These are phyloP conservation scores for Pythium volutum DNA, from an alignment of 352 stramenopile species.

Conservation along the genomic window DNA sequence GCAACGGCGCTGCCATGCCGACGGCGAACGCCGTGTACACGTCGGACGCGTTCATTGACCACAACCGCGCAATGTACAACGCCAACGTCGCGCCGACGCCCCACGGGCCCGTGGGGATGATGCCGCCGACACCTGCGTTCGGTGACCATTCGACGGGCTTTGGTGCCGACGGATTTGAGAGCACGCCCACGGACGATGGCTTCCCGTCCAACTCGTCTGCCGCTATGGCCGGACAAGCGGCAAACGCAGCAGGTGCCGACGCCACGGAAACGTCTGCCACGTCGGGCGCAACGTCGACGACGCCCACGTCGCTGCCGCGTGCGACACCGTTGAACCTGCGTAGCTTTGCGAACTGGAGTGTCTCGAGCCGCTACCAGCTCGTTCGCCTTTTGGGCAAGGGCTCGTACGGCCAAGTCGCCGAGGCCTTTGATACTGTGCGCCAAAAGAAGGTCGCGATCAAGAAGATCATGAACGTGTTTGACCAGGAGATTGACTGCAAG, in stretches of 20 bases:
- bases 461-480: conserved; percentile 89
- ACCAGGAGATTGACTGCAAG: conserved; percentile 87
- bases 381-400: conserved; percentile 80
- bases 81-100: conserved; percentile 75
- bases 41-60: conserved; percentile 71
- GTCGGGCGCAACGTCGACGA: conserved; percentile 36
- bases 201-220: conserved; percentile 39
- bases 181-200: conserved; percentile 47
- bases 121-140: conserved; percentile 83
- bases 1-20: conserved; percentile 8
- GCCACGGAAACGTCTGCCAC: conserved; percentile 28
- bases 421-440: conserved; percentile 74
- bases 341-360: conserved; percentile 84
- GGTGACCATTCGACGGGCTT: conserved; percentile 61
- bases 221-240: conserved; percentile 21
- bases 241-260: conserved; percentile 32
- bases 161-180: conserved; percentile 65
- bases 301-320: conserved; percentile 55
- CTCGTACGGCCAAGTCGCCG: conserved; percentile 82
- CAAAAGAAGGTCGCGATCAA: conserved; percentile 88
- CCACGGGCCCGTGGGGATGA: conserved; percentile 65
- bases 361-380: conserved; percentile 74
- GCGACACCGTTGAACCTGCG: conserved; percentile 73
- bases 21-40: conserved; percentile 34
- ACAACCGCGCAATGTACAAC: conserved; percentile 74